Conservation (phyloP, 2,329 filamentous ascomycete species). For the Teratosphaeria viscida region DNA sequence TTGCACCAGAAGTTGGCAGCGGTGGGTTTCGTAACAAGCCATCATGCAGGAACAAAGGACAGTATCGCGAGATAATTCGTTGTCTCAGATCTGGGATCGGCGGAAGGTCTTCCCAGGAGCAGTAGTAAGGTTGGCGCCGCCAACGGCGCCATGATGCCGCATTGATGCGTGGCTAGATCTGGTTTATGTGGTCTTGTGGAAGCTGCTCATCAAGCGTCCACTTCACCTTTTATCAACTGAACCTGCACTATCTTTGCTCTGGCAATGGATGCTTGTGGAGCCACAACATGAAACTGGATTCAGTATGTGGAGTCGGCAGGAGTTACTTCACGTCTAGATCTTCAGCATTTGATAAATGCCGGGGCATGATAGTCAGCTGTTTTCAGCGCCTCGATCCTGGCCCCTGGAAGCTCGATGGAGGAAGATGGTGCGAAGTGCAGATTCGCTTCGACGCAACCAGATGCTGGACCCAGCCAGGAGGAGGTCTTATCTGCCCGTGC, state of each 20-base stretch:
- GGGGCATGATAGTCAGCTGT: too few relatives aligned
- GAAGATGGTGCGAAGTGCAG: not conserved
- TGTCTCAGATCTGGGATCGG: not conserved
- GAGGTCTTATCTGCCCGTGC: not conserved
- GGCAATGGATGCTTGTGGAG: too few relatives aligned
- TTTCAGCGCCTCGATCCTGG: too few relatives aligned
- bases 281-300: not conserved
- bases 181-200: too few relatives aligned
- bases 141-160: not conserved
- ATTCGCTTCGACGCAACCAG: not conserved
- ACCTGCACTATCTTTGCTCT: too few relatives aligned
- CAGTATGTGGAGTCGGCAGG: not conserved
- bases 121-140: not conserved
- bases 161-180: too few relatives aligned
- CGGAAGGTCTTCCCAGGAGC: not conserved
- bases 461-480: not conserved
- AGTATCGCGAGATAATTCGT: not conserved
- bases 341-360: too few relatives aligned
- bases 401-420: too few relatives aligned
- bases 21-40: not conserved
- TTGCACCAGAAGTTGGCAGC: not conserved
- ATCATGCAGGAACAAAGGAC: not conserved
- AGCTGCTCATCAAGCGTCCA: too few relatives aligned
- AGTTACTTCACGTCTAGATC: too few relatives aligned
- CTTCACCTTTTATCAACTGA: too few relatives aligned